Evolutionary conservation across 176 grass and related monocot genomes (phyloP).

Genomic region (Themeda triandra): DNA sequence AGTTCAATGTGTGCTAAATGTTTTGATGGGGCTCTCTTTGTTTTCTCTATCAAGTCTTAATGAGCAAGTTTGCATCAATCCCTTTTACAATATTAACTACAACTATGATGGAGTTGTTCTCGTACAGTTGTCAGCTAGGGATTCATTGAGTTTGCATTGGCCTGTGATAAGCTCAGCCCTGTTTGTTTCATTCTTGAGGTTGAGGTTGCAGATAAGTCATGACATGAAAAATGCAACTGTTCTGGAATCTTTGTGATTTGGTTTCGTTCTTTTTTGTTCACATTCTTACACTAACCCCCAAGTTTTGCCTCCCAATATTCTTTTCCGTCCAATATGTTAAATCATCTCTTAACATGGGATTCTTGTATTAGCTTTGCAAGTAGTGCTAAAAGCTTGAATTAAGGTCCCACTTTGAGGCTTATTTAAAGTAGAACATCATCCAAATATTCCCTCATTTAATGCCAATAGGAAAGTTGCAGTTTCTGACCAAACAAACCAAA

Average conservation of each 20-base stretch:
- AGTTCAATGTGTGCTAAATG: background rate
- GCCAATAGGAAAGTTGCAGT: background rate
- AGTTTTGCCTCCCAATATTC: background rate
- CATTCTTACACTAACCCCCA: background rate
- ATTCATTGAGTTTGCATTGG: background rate
- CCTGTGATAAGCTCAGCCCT: background rate
- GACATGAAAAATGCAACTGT: background rate
- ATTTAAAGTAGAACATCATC: background rate
- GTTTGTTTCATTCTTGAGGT: background rate
- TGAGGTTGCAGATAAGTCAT: background rate
- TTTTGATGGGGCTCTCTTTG: background rate
- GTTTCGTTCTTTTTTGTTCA: background rate
- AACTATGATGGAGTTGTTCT: background rate
- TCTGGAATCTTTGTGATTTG: background rate
- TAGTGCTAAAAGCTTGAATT: background rate
- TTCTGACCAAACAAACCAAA: background rate
- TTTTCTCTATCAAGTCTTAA: background rate
- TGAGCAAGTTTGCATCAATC: background rate
- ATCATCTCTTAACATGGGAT: background rate
- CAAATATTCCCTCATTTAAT: background rate
- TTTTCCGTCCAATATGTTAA: background rate
- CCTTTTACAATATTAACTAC: background rate
- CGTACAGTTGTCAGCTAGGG: background rate
- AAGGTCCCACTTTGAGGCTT: background rate
- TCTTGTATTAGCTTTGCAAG: slow-evolving; percentile 12